Conservation (phyloP, 768 basidiomycete species). For the Tricholoma sp. region DNA sequence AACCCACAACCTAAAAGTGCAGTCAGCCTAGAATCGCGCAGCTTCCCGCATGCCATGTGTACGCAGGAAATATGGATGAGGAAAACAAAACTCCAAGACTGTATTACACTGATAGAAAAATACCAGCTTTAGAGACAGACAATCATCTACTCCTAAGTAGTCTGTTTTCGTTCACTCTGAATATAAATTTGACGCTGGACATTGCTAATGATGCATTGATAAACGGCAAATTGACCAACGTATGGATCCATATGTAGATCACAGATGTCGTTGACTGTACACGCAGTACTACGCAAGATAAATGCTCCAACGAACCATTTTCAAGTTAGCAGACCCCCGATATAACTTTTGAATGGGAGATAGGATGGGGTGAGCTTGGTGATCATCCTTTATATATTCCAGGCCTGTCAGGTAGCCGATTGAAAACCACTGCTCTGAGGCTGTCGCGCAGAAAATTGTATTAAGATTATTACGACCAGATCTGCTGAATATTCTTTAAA, state of each 20-base stretch:
- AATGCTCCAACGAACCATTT: slow-evolving; percentile 36
- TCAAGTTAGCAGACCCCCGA: slow-evolving; percentile 21
- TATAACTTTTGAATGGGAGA: slow-evolving; percentile 28
- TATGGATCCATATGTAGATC: slow-evolving; percentile 48
- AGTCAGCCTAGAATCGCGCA: neutral
- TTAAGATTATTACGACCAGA: slow-evolving; percentile 7
- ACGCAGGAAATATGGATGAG: slow-evolving; percentile 16
- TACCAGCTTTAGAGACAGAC: slow-evolving; percentile 33
- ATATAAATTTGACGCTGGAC: neutral
- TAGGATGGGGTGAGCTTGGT: neutral
- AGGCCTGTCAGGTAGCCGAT: neutral
- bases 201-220: neutral
- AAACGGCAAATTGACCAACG: slow-evolving; percentile 35
- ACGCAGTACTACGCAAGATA: slow-evolving; percentile 42
- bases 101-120: slow-evolving; percentile 39
- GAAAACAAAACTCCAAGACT: slow-evolving; percentile 35
- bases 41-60: neutral
- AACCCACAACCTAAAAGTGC: slow-evolving; percentile 28
- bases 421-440: neutral
- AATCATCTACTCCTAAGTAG: slow-evolving; percentile 47
- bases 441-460: neutral
- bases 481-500: slow-evolving; percentile 4
- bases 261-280: slow-evolving; percentile 53
- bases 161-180: slow-evolving; percentile 44
- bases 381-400: slow-evolving; percentile 12